Conservation (phyloP, 805 yeast genomes). For the Diddensiella caesifluorescens region DNA sequence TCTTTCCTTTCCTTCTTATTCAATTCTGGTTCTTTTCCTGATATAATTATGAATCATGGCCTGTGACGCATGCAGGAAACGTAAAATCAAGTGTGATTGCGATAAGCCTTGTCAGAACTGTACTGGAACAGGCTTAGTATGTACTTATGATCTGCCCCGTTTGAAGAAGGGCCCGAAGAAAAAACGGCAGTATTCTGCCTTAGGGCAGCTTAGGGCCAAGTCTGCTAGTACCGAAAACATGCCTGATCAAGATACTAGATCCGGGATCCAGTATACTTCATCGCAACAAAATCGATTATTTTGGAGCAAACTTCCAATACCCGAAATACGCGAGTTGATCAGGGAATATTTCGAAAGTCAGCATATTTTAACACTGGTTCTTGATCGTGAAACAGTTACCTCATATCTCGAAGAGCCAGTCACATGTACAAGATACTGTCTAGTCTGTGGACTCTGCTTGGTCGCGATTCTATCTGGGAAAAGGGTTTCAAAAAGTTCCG, state of each 20-base stretch:
- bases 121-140: conserved; percentile 6
- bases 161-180: conserved; percentile 13
- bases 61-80: conserved; percentile 15
- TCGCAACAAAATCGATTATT: too few relatives aligned
- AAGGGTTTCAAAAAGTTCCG: too few relatives aligned
- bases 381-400: conserved; percentile 9
- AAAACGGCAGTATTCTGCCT: conserved; percentile 13
- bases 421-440: conserved; percentile 6
- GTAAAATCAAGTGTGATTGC: conserved; percentile 16
- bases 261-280: too few relatives aligned
- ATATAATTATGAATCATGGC: too few relatives aligned
- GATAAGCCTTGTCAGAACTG: conserved; percentile 13
- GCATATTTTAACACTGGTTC: conserved; percentile 15
- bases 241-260: neutral
- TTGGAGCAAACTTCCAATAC: conserved; percentile 11
- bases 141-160: conserved; percentile 12
- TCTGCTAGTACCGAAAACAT: neutral
- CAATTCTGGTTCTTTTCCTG: too few relatives aligned
- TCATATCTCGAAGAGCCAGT: conserved; percentile 10
- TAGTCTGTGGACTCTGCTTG: conserved; percentile 11
- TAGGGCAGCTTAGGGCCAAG: conserved; percentile 11
- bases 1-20: too few relatives aligned
- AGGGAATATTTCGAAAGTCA: conserved; percentile 8
- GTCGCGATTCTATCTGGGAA: conserved; percentile 4
- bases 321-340: conserved; percentile 8